These are phyloP conservation scores for Cytospora mali DNA, from an alignment of 2,329 filamentous ascomycete genomes.

Conservation along the genomic window DNA sequence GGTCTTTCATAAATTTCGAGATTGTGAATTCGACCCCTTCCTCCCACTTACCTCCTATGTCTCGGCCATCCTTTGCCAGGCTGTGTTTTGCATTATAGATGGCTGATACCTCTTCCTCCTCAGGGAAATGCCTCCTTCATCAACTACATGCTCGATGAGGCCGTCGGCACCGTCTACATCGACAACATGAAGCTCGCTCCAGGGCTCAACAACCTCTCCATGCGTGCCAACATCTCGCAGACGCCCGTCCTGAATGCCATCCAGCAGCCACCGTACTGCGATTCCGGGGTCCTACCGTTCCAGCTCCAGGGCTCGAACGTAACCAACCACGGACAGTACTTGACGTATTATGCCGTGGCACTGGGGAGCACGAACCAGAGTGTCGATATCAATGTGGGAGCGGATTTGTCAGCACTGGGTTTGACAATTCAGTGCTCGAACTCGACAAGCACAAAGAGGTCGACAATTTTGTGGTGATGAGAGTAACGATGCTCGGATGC, in stretches of 20 bases:
- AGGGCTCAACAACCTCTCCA: slow-evolving; percentile 58
- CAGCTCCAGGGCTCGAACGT: slow-evolving; percentile 56
- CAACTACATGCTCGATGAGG: slow-evolving; percentile 54
- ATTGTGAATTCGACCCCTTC: slow-evolving; percentile 51
- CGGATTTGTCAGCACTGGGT: slow-evolving; percentile 39
- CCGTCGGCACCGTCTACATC: slow-evolving; percentile 60
- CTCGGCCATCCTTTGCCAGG: not conserved
- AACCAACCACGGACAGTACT: slow-evolving; percentile 51
- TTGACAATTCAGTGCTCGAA: slow-evolving; percentile 24
- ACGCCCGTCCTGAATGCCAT: slow-evolving; percentile 49
- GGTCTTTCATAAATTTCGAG: slow-evolving; percentile 63
- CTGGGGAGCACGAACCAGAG: slow-evolving; percentile 55
- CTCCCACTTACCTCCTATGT: not conserved
- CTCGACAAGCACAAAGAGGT: not conserved
- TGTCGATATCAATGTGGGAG: slow-evolving; percentile 54
- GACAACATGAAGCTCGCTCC: slow-evolving; percentile 61
- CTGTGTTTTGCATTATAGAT: not conserved
- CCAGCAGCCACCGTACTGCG: slow-evolving; percentile 51
- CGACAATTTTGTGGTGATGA: not conserved
- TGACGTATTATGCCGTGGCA: slow-evolving; percentile 60
- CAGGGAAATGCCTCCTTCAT: slow-evolving; percentile 66
- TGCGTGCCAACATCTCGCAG: slow-evolving; percentile 59
- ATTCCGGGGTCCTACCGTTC: slow-evolving; percentile 57
- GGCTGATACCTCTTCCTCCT: not conserved
- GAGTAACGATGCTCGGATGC: not conserved